Percentiles rank a stretch among this genome's conserved stretches.
phyloP scores from a whole-genome alignment of 2,329 filamentous ascomycete genomes.

The Ophiostoma tasmaniense region DNA sequence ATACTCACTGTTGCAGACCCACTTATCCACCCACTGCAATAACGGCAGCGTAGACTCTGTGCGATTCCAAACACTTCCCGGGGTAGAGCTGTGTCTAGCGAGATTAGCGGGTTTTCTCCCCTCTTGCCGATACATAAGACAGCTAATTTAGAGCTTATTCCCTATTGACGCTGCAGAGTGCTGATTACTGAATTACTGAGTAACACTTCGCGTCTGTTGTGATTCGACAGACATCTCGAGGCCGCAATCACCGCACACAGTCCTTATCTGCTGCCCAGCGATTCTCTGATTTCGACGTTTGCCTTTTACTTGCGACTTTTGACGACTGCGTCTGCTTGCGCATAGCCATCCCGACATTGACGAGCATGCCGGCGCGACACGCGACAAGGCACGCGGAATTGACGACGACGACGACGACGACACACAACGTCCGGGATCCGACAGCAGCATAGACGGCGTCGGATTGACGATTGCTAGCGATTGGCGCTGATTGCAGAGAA shows the following conservation, averaged over 20 bases:
- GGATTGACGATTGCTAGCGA: background rate
- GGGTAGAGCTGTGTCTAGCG: background rate
- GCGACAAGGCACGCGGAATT: conserved; percentile 1
- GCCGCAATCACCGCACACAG: too few species aligned
- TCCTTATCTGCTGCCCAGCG: background rate
- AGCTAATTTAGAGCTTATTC: background rate
- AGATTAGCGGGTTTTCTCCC: background rate
- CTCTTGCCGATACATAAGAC: background rate
- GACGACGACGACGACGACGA: conserved; percentile 5
- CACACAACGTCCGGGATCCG: background rate
- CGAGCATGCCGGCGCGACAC: conserved; percentile 3
- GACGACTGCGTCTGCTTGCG: background rate
- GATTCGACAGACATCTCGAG: background rate
- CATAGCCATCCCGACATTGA: background rate
- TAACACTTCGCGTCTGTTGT: background rate
- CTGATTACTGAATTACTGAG: background rate
- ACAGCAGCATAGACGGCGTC: background rate
- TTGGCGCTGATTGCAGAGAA: background rate
- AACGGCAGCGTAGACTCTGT: background rate
- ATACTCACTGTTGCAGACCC: background rate
- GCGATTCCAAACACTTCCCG: background rate
- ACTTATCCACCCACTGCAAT: background rate
- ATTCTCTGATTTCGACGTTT: background rate
- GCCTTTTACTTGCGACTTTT: background rate
- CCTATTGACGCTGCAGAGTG: background rate